A percentile compares a stretch with the other conserved stretches of the same genome.
Conservation (phyloP, 345 rosid species). For the Microcos paniculata region DNA sequence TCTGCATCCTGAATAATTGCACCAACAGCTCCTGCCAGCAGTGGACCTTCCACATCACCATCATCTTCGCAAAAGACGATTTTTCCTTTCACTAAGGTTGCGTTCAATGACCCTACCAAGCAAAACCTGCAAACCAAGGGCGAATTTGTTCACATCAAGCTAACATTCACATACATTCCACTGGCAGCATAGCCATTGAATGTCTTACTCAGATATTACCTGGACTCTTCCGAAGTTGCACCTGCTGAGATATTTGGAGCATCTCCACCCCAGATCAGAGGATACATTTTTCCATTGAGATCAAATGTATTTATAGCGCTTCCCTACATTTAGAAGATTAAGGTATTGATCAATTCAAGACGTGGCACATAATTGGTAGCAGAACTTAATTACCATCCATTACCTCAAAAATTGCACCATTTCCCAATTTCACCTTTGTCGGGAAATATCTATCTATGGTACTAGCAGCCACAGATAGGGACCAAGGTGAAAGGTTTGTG, state of each 20-base stretch:
- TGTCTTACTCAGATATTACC: neutral
- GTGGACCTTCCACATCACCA: neutral
- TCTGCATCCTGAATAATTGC: neutral
- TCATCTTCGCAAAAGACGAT: neutral
- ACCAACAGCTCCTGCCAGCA: neutral
- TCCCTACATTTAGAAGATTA: conserved; percentile 3
- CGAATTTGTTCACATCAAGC: neutral
- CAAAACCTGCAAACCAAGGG: neutral
- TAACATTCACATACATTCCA: neutral
- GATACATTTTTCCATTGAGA: conserved; percentile 3
- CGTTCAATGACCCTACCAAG: neutral
- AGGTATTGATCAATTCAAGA: neutral
- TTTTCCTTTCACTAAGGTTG: conserved; percentile 4
- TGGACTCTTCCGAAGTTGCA: neutral
- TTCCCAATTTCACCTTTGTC: conserved; percentile 54
- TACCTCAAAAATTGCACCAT: conserved; percentile 44
- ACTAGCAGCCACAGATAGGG: conserved; percentile 68
- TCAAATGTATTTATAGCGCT: neutral
- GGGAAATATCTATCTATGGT: conserved; percentile 54
- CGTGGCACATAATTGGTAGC: neutral
- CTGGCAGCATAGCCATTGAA: too few relatives aligned
- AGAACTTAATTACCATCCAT: conserved; percentile 18
- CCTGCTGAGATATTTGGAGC: neutral
- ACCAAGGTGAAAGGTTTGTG: conserved; percentile 77
- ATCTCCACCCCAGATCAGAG: conserved; percentile 10